A percentile compares a stretch with the other conserved stretches of the same genome.
These are phyloP conservation scores for Solanum bulbocastanum DNA, from an alignment of 257 asterid genomes.

Conservation along the genomic window DNA sequence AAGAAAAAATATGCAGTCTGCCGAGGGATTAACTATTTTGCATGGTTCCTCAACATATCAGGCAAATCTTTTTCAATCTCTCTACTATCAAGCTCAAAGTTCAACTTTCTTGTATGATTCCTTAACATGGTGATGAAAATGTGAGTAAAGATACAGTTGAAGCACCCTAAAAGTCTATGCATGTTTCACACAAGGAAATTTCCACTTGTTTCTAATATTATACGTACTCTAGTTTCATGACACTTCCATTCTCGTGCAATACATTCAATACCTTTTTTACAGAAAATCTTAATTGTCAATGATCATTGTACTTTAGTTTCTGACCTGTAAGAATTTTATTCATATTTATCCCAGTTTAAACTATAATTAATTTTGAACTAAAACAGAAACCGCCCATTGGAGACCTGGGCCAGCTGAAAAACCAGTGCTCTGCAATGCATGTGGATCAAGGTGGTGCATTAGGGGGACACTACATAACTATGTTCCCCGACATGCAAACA, in stretches of 20 bases:
- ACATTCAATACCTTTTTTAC: neutral
- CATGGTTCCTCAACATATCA: neutral
- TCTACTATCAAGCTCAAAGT: neutral
- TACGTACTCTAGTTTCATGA: neutral
- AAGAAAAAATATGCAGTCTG: neutral
- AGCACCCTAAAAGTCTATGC: neutral
- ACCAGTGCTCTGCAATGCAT: too few species aligned
- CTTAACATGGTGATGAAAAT: neutral
- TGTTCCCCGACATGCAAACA: neutral
- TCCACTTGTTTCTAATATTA: neutral
- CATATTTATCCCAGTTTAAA: too few species aligned
- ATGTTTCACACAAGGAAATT: neutral
- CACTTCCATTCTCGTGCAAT: neutral
- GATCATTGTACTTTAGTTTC: too few species aligned
- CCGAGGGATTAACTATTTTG: neutral
- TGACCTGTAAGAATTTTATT: too few species aligned
- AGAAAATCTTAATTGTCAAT: too few species aligned
- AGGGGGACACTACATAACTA: too few species aligned
- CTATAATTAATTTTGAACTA: too few species aligned
- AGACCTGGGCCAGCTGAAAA: too few species aligned
- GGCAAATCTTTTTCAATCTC: neutral
- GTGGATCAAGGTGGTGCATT: too few species aligned
- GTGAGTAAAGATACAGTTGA: neutral
- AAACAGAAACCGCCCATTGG: too few species aligned
- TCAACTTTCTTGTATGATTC: neutral